Base-by-base conservation (phyloP, 306 rosid species). In the Trifolium fragiferum region DNA sequence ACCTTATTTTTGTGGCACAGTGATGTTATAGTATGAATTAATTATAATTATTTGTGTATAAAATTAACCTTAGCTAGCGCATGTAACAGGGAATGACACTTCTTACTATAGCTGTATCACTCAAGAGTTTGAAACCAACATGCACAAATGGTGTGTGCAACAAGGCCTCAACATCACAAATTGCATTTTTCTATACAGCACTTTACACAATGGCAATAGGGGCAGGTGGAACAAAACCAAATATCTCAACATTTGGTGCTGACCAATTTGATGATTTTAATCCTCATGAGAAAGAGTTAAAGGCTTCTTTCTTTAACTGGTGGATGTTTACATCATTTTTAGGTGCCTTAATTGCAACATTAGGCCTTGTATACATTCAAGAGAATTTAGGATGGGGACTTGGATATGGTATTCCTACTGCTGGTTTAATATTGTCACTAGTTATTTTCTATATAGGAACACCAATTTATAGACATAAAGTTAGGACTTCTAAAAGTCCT, bases 321-420 rank as follows among this genome's bases (percentile, higher is more conserved):
- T 93, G 98, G 98, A 89, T 91, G 97, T 93, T 93, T 47, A 93
- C 97, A 68, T 88, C 95, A 19, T 93, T 93, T 84, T 73, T 88
- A 10, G 97, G 98, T 15, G 95, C 92, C 6, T 72, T 93, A 47
- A 86, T 95, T 75, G 96, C 99, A 72, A 88, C 89, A 10, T 81
- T 93, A 4, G 79, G 89, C 8, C 84, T 95, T n/a, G 98, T 95
- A 0, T 95, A 90, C 67, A 75, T 95, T 27, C 98, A 92, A 72
- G 99, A 92, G 69, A 90, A 92, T 68, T 85, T 95, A 20, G 99
- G 99, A 7, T 95, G 99, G 99, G 80, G 88, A 38, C 79, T 95
- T 21, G 99, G 99, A 0, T 95, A 90, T 80, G 99, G 83, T 0
- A 88, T 95, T 60, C 99, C 99, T 1, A 89, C 99, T 0, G 78